These are phyloP conservation scores for Didymella pomorum DNA, from an alignment of 2,329 filamentous ascomycete species.

Conservation along the genomic window DNA sequence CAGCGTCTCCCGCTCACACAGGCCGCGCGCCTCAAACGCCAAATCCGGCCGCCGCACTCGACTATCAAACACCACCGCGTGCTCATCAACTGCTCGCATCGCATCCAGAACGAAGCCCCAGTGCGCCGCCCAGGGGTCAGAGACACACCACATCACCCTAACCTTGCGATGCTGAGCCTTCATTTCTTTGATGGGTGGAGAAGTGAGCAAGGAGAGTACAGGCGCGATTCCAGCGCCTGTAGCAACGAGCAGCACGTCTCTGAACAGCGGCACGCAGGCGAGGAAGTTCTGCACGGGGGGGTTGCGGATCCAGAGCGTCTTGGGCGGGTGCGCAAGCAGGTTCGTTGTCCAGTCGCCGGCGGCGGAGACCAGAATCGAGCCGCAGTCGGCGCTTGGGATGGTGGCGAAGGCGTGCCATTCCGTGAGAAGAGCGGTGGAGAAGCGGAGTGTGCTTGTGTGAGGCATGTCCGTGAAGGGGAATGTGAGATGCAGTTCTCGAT, in stretches of 20 bases:
- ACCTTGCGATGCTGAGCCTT: conserved; percentile 8
- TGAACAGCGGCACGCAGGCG: conserved; percentile 27
- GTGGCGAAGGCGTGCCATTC: conserved; percentile 53
- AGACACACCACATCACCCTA: conserved; percentile 31
- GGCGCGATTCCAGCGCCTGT: conserved; percentile 38
- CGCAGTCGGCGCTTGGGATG: conserved; percentile 35
- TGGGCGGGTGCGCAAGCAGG: conserved; percentile 24
- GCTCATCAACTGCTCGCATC: conserved; percentile 25
- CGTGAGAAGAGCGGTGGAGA: conserved; percentile 29
- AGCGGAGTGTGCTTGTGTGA: conserved; percentile 34
- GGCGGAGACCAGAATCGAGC: conserved; percentile 41
- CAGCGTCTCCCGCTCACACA: conserved; percentile 7
- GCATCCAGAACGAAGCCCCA: conserved; percentile 27
- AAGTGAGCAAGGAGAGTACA: conserved; percentile 28
- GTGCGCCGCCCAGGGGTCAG: conserved; percentile 20
- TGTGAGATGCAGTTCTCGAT: conserved; percentile 75
- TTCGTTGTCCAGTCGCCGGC: conserved; percentile 48
- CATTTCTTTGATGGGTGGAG: conserved; percentile 23
- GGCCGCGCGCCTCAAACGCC: conserved; percentile 18
- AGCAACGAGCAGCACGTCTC: conserved; percentile 30
- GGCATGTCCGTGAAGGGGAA: conserved; percentile 36
- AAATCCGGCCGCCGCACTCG: conserved; percentile 23
- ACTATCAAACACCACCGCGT: conserved; percentile 27
- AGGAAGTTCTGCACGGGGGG: conserved; percentile 35
- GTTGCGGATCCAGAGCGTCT: conserved; percentile 27